A percentile compares a stretch with the other conserved stretches of the same genome.
Conservation (phyloP, 1,284 basidiomycete genomes). For the Puccinia triticina region DNA sequence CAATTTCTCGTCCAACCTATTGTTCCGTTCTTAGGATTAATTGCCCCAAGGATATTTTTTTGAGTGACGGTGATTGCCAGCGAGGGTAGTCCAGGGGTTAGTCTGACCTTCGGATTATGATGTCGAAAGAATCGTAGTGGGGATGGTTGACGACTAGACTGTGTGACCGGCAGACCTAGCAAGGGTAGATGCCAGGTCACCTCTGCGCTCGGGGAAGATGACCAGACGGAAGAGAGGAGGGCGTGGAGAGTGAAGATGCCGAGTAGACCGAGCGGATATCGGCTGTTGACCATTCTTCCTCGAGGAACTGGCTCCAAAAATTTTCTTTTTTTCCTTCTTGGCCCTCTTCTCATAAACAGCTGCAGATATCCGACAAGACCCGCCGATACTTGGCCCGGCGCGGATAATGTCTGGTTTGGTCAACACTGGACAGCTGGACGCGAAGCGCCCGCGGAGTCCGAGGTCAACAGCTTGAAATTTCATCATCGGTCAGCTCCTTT, state of each 20-base stretch:
- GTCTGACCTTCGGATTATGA: conserved; percentile 36
- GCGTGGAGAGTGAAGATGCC: background rate
- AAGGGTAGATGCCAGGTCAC: conserved; percentile 49
- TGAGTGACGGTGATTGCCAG: conserved; percentile 40
- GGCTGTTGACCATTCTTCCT: conserved; percentile 12
- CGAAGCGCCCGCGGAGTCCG: too few relatives aligned
- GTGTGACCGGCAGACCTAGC: conserved; percentile 28
- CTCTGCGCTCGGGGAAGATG: background rate
- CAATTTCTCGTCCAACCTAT: conserved; percentile 4
- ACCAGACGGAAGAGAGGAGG: background rate
- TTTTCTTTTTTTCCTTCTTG: background rate
- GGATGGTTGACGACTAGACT: background rate
- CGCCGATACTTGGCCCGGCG: too few relatives aligned
- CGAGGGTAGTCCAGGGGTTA: conserved; percentile 37
- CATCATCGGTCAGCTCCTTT: too few relatives aligned
- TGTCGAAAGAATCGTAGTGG: conserved; percentile 41
- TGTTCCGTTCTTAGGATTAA: conserved; percentile 45
- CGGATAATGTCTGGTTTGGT: too few relatives aligned
- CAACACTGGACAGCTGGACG: too few relatives aligned
- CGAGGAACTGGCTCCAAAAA: too few relatives aligned
- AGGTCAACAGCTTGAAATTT: too few relatives aligned
- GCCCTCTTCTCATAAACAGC: background rate
- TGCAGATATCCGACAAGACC: too few relatives aligned
- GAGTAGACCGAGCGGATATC: background rate
- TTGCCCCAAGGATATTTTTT: conserved; percentile 32